Evolutionary conservation across 2,329 filamentous ascomycete genomes (phyloP).

Genomic region (Epichloe gansuensis): DNA sequence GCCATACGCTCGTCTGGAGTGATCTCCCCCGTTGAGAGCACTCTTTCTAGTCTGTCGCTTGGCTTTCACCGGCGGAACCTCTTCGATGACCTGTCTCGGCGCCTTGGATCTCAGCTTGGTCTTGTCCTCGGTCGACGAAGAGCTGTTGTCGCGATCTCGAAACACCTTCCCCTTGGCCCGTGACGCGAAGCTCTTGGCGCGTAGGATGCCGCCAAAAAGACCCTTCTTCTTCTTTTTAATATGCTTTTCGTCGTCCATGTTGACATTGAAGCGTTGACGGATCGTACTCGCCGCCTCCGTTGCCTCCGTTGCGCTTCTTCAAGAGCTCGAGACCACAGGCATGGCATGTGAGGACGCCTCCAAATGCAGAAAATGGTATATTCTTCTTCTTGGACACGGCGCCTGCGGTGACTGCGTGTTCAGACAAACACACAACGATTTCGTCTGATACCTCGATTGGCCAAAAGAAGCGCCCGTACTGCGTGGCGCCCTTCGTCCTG

Average conservation of each 20-base stretch:
- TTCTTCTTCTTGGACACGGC: too few species aligned
- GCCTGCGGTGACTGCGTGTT: background rate
- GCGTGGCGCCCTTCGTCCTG: background rate
- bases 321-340: background rate
- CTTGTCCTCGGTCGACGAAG: background rate
- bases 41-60: background rate
- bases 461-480: background rate
- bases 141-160: background rate
- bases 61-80: background rate
- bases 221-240: constrained; percentile 26
- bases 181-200: constrained; percentile 30
- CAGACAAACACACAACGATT: background rate
- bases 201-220: constrained; percentile 36
- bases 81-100: background rate
- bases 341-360: background rate
- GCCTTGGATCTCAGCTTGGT: background rate
- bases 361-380: background rate
- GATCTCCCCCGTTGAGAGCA: background rate
- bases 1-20: background rate
- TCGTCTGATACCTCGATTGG: too few species aligned
- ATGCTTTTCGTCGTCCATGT: constrained; percentile 21
- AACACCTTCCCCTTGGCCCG: constrained; percentile 5
- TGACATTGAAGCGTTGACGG: constrained; percentile 8
- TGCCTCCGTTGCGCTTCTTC: background rate
- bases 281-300: too few species aligned